phyloP scores from a whole-genome alignment of 805 yeast genomes.

The Vanderwaltozyma polyspora region DNA sequence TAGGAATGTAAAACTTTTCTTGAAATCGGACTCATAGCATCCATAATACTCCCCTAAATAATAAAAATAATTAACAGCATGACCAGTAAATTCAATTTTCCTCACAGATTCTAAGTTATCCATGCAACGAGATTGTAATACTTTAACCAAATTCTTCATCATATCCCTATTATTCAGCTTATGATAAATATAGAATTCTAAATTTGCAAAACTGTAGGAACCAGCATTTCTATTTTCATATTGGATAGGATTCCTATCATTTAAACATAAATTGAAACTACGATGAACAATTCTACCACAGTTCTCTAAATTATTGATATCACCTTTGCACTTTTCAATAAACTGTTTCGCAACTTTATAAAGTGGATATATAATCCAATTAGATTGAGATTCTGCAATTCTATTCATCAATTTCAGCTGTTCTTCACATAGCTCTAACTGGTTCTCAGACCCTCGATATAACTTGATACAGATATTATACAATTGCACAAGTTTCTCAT shows the following conservation, averaged over 20 bases:
- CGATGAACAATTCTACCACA: slow-evolving; percentile 58
- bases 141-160: slow-evolving; percentile 65
- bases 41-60: slow-evolving; percentile 57
- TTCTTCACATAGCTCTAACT: slow-evolving; percentile 25
- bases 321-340: slow-evolving; percentile 24
- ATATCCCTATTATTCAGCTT: slow-evolving; percentile 55
- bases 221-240: slow-evolving; percentile 44
- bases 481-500: slow-evolving; percentile 7
- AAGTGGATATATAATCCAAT: slow-evolving; percentile 34
- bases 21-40: slow-evolving; percentile 48
- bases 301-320: slow-evolving; percentile 29
- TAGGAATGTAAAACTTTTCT: slow-evolving; percentile 40
- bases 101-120: slow-evolving; percentile 15
- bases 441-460: not conserved
- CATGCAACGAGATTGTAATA: slow-evolving; percentile 34
- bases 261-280: slow-evolving; percentile 65
- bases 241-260: slow-evolving; percentile 55
- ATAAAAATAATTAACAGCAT: slow-evolving; percentile 31
- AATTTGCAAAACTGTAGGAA: slow-evolving; percentile 59
- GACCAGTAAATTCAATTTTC: not conserved
- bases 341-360: slow-evolving; percentile 14
- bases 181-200: slow-evolving; percentile 60
- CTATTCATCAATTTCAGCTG: slow-evolving; percentile 38
- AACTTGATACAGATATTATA: slow-evolving; percentile 9
- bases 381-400: slow-evolving; percentile 40